Conservation (phyloP, 2,329 filamentous ascomycete genomes). For the Aspergillus phoenicis region DNA sequence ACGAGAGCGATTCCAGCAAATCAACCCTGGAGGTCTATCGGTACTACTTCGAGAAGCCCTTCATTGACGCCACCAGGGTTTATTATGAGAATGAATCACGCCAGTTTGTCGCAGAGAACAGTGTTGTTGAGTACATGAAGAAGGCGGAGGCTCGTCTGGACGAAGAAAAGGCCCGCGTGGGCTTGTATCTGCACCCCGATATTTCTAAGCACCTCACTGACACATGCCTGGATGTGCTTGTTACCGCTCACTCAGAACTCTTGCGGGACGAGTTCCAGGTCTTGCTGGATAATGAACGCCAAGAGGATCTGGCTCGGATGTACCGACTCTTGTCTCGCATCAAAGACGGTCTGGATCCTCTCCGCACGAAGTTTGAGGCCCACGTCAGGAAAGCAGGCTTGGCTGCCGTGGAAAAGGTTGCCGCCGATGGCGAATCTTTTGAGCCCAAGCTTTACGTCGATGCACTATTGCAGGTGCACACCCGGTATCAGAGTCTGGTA, state of each 20-base stretch:
- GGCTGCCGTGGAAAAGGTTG: conserved; percentile 86
- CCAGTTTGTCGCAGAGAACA: conserved; percentile 93
- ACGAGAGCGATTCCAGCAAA: conserved; percentile 90
- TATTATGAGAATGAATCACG: conserved; percentile 94
- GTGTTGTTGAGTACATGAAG: conserved; percentile 99
- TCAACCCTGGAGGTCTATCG: conserved; percentile 95
- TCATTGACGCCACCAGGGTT: conserved; percentile 76
- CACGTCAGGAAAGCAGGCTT: conserved; percentile 91
- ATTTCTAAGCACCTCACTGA: conserved; percentile 83
- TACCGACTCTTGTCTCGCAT: conserved; percentile 89
- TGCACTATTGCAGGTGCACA: conserved; percentile 89
- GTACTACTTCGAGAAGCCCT: conserved; percentile 88
- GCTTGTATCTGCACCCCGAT: conserved; percentile 87
- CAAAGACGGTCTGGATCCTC: conserved; percentile 84
- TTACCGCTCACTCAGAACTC: conserved; percentile 82
- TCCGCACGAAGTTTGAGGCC: conserved; percentile 83
- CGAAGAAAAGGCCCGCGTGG: conserved; percentile 92
- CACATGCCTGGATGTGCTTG: conserved; percentile 84
- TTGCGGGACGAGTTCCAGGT: conserved; percentile 94
- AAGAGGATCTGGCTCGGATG: conserved; percentile 95
- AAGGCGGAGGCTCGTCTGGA: conserved; percentile 88
- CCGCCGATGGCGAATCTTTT: conserved; percentile 81
- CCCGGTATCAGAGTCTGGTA: conserved; percentile 87
- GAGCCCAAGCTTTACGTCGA: conserved; percentile 98
- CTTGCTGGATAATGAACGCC: conserved; percentile 87